phyloP scores from a whole-genome alignment of 1,284 basidiomycete species.

The Cryptococcus depauperatus region DNA sequence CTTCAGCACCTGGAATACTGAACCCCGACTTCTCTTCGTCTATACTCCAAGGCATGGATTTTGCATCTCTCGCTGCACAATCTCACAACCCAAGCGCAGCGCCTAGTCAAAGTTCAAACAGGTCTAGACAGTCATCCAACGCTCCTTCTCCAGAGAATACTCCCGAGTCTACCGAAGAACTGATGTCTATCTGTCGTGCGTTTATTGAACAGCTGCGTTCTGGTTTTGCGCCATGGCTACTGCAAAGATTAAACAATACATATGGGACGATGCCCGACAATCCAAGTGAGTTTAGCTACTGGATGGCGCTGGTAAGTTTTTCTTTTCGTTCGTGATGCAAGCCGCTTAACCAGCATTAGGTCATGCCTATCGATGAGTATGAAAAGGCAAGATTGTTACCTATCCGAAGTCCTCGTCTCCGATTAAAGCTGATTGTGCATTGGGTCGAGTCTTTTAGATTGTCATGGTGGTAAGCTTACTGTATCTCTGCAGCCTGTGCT shows the following conservation, averaged over 20 bases:
- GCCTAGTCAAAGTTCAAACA: neutral
- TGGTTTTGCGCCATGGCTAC: conserved; percentile 82
- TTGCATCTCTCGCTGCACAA: conserved; percentile 10
- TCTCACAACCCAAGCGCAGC: conserved; percentile 1
- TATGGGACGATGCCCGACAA: conserved; percentile 60
- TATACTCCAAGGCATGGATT: too few species aligned
- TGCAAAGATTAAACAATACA: conserved; percentile 69
- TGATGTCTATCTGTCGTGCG: conserved; percentile 65
- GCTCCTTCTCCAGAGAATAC: conserved; percentile 15
- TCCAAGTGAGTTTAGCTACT: conserved; percentile 68
- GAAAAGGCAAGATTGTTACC: conserved; percentile 92
- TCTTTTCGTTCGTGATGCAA: neutral
- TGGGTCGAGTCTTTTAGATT: conserved; percentile 79
- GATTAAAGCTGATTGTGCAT: conserved; percentile 74
- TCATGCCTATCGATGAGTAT: conserved; percentile 90
- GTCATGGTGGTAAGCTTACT: conserved; percentile 53
- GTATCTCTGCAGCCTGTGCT: neutral
- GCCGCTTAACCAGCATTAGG: too few species aligned
- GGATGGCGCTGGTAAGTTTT: conserved; percentile 71
- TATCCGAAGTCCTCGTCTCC: conserved; percentile 66
- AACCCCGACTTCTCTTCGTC: neutral
- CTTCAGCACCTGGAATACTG: neutral
- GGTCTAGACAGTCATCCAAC: too few species aligned
- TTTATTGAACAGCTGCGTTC: conserved; percentile 73
- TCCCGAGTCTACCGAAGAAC: conserved; percentile 54